Evolutionary conservation across 345 rosid genomes (phyloP), one percentile per base, ranked within the genome.

Genomic region (Limnanthes douglasii): DNA sequence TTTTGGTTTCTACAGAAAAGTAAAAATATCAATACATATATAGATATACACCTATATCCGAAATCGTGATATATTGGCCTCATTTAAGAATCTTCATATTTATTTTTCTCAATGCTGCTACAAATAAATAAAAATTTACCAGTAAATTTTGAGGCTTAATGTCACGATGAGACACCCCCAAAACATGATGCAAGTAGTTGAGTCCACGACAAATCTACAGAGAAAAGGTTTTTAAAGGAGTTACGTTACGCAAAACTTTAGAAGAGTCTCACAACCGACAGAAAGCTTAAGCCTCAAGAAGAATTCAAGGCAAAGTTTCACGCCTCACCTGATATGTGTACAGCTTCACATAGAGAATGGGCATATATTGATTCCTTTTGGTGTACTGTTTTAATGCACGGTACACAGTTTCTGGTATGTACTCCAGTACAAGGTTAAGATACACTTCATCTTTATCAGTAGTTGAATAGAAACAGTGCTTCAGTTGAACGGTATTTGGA

Each of bases 141-240:
- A 88, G 72, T 44, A 83, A 62, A 59, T 88, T 88, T 42, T 88
- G 97, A 27, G 97, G 97, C 65, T 88, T 88, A 62, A 88, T 88
- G 61, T 88, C 97, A 52, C 95, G 88, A 37, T 88, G 97, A 61
- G 95, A 88, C 41, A 88, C 79, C 34, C 95, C 97, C 50, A 83
- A 74, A 37, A 61, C 73, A 27, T 70, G 68, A 59, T 88, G 97
- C 21, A 88, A 54, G 57, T 83, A 88, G 15, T 88, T 85, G 56
- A 88, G 90, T 18, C 95, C 97, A 54, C 97, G 74, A 56, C 93
- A 88, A 54, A 88, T 88, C 97, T 88, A 81, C 45, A 62, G 8
- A 27, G 50, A 15, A 42, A 33, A 6, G n/a, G n/a, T 27, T n/a
- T 22, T 18, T 38, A 42, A 35, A 34, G 31, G 43, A 24, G 17